These are phyloP conservation scores for Phytophthora citrophthora DNA, from an alignment of 352 stramenopile genomes.

Conservation along the genomic window DNA sequence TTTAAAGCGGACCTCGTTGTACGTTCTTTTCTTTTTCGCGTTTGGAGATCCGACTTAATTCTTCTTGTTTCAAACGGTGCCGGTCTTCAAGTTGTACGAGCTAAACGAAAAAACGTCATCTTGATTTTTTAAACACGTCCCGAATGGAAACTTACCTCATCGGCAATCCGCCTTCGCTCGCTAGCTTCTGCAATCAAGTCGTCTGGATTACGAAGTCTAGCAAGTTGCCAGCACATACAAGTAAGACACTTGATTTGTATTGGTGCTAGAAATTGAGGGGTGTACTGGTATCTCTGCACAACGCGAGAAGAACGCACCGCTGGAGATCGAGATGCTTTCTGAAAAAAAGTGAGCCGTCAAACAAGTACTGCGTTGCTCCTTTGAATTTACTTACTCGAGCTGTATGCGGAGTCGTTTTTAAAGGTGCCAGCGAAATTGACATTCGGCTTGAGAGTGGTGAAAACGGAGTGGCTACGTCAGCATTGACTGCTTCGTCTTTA, in stretches of 20 bases:
- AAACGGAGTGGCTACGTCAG: not conserved
- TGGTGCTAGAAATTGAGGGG: no score
- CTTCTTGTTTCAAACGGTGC: slow-evolving; percentile 20
- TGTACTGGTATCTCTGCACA: slow-evolving; percentile 34
- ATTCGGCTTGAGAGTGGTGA: not conserved
- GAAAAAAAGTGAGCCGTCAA: not conserved
- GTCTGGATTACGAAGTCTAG: slow-evolving; percentile 35
- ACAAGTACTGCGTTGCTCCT: not conserved
- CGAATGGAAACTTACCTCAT: slow-evolving; percentile 32
- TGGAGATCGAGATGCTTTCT: slow-evolving; percentile 12
- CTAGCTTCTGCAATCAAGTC: slow-evolving; percentile 40
- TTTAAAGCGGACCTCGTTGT: slow-evolving; percentile 9
- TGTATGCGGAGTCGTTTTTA: slow-evolving; percentile 13
- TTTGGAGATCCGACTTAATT: slow-evolving; percentile 23
- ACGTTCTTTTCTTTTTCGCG: slow-evolving; percentile 16
- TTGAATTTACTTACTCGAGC: slow-evolving; percentile 1
- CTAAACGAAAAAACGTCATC: not conserved
- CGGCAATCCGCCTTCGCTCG: slow-evolving; percentile 22
- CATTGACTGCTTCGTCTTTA: not conserved
- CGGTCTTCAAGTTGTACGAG: slow-evolving; percentile 21
- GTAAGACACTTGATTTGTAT: no score
- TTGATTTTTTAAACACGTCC: not conserved
- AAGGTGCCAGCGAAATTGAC: slow-evolving; percentile 5
- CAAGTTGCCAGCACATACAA: not conserved
- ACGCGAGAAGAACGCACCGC: slow-evolving; percentile 8